Percentiles rank a stretch among this genome's conserved stretches.
These are phyloP conservation scores for Hippophae gyantsensis DNA, from an alignment of 306 rosid genomes.

Conservation along the genomic window DNA sequence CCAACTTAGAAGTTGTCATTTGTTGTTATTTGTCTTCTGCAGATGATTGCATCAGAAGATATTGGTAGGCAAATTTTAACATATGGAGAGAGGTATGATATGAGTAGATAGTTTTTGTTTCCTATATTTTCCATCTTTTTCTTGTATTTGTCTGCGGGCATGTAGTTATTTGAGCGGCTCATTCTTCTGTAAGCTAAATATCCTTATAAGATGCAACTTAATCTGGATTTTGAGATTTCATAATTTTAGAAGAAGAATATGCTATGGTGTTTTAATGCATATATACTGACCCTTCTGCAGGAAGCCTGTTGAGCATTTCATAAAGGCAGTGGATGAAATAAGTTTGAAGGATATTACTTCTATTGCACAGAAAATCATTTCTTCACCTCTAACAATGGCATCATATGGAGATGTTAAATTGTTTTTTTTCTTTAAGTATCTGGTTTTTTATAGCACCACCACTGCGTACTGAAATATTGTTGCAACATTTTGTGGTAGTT, in stretches of 20 bases:
- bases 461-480: neutral
- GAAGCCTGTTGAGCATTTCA: constrained; percentile 78
- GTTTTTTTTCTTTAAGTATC: neutral
- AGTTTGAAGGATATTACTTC: constrained; percentile 55
- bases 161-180: neutral
- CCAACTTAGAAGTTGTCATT: neutral
- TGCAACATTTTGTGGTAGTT: constrained; percentile 37
- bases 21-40: constrained; percentile 11
- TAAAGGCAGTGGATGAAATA: constrained; percentile 72
- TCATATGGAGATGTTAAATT: constrained; percentile 79
- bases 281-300: constrained; percentile 30
- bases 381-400: constrained; percentile 95
- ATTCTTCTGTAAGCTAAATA: neutral
- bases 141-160: neutral
- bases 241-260: neutral
- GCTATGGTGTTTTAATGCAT: neutral
- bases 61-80: constrained; percentile 96
- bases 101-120: constrained; percentile 4
- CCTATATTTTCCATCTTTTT: neutral
- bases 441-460: neutral
- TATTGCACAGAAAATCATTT: constrained; percentile 58
- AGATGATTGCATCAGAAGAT: constrained; percentile 91
- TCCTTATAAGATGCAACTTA: too few relatives aligned
- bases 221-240: too few relatives aligned
- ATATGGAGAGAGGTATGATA: constrained; percentile 74